Evolutionary conservation across 129 eudicot genomes (phyloP).

Genomic region (Flaveria brownii): DNA sequence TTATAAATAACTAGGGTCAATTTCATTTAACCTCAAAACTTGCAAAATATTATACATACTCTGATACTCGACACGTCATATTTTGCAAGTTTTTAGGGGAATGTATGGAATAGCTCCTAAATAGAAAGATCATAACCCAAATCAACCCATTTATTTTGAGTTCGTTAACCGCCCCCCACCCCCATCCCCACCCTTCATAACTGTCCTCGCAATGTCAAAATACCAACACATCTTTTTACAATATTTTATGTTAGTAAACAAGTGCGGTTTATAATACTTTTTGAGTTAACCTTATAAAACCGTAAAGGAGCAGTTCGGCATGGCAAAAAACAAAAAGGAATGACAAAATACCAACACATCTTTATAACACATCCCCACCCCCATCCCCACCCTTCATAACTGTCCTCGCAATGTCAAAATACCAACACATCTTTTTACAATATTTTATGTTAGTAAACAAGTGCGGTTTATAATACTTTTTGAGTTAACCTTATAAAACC

Average conservation of each 20-base stretch:
- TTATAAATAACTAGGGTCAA: background rate
- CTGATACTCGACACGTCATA: background rate
- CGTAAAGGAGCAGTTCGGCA: background rate
- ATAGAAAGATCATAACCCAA: background rate
- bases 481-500: background rate
- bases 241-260: background rate
- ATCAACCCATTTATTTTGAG: background rate
- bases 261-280: slow-evolving; percentile 1
- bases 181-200: background rate
- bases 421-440: background rate
- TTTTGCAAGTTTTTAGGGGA: background rate
- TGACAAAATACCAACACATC: too few species aligned
- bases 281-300: background rate
- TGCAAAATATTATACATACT: background rate
- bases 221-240: background rate
- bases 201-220: background rate
- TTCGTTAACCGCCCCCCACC: background rate
- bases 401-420: background rate
- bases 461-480: background rate
- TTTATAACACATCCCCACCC: too few species aligned
- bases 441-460: background rate
- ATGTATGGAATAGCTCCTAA: background rate
- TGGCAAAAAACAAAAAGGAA: background rate
- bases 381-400: background rate
- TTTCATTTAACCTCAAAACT: background rate